These are phyloP conservation scores for Russula lepida DNA, from an alignment of 768 basidiomycete genomes.

Conservation along the genomic window DNA sequence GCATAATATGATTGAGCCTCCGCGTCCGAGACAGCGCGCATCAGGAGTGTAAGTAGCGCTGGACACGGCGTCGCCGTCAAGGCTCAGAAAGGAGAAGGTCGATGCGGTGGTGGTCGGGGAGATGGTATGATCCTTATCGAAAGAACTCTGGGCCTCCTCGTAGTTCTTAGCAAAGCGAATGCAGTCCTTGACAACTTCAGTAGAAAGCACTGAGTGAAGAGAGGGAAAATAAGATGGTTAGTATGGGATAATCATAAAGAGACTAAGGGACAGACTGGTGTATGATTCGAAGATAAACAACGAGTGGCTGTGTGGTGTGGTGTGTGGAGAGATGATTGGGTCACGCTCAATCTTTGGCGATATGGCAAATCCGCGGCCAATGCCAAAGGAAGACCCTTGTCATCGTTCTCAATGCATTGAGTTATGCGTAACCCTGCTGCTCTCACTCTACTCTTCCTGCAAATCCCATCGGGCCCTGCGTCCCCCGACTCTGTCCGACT, in stretches of 20 bases:
- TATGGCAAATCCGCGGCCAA: no score
- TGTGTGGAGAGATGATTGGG: no score
- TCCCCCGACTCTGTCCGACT: neutral
- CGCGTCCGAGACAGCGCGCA: no score
- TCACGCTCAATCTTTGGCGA: no score
- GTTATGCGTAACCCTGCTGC: neutral
- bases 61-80: neutral
- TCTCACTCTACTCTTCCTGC: neutral
- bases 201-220: neutral
- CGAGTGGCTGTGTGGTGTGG: no score
- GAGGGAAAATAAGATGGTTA: neutral
- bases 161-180: neutral
- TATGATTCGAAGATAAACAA: no score
- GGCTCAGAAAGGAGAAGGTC: neutral
- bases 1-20: conserved; percentile 26
- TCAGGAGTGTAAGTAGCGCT: neutral
- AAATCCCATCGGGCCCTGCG: neutral
- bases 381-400: no score
- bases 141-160: neutral
- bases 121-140: neutral
- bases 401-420: no score
- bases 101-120: neutral
- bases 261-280: no score
- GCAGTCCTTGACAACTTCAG: neutral
- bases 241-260: no score